Conservation (phyloP, 148 eudicot genomes). For the Persicaria maculosa region DNA sequence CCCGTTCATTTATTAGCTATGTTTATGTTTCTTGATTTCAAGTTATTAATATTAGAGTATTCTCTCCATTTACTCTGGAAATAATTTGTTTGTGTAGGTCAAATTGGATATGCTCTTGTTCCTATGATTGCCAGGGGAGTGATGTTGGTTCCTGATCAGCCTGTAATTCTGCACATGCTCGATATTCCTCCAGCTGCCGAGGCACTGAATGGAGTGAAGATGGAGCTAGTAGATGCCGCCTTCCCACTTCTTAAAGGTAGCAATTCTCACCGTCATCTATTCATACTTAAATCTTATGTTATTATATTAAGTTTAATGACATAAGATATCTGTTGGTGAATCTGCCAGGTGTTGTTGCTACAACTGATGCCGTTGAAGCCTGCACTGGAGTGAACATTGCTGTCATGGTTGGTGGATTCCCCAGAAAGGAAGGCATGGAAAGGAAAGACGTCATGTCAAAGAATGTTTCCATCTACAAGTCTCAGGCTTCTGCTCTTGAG, state of each 20-base stretch:
- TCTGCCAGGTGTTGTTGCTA: slow-evolving; percentile 78
- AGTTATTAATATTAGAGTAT: neutral
- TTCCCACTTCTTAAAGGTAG: slow-evolving; percentile 88
- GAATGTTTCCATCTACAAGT: slow-evolving; percentile 88
- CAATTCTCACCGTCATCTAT: neutral
- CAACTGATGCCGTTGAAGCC: slow-evolving; percentile 85
- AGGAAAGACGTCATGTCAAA: slow-evolving; percentile 94
- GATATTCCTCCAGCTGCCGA: slow-evolving; percentile 93
- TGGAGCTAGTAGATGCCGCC: slow-evolving; percentile 95
- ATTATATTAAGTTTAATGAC: neutral
- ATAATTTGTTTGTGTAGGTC: slow-evolving; percentile 38
- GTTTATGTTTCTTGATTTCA: neutral
- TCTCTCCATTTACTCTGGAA: neutral
- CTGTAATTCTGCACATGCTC: slow-evolving; percentile 91
- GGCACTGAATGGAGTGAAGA: slow-evolving; percentile 85
- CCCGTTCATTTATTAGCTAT: neutral
- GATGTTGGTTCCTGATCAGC: slow-evolving; percentile 80
- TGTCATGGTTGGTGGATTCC: slow-evolving; percentile 96
- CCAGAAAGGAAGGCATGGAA: slow-evolving; percentile 97
- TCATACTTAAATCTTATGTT: neutral
- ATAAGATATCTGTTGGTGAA: neutral
- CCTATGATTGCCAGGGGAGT: slow-evolving; percentile 96
- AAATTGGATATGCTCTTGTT: slow-evolving; percentile 89
- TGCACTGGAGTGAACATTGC: slow-evolving; percentile 88
- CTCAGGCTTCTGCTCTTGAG: slow-evolving; percentile 96